Evolutionary conservation across 352 stramenopile genomes (phyloP), one percentile per base, ranked within the genome.

Genomic region (Globisporangium orthogonon): DNA sequence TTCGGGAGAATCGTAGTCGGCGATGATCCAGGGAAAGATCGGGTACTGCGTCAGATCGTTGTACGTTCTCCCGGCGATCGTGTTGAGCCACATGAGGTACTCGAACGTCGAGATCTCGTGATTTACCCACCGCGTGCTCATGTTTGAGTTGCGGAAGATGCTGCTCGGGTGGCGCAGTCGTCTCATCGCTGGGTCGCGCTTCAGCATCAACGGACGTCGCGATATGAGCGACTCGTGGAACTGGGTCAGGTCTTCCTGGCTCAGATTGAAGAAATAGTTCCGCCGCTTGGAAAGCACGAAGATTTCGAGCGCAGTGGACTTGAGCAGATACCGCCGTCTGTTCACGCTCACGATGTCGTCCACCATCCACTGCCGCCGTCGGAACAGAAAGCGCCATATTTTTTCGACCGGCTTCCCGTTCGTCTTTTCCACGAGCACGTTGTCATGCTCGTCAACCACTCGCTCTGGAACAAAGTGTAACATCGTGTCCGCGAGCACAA

Each of bases 21-120:
- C 73, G 18, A 97, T 62, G n/a, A 97, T 66, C 88, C 87, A 97
- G 10, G 90, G 89, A 54, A 97, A 97, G 30, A 97, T 95, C 17
- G 97, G 97, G 71, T 99, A 99, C 69, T 98, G 95, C 1, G 82
- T 96, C 49, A 97, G 68, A 61, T 97, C 91, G 44, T 97, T 97
- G 67, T 96, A 94, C 33, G 82, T 95, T 23, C 90, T 70, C 0
- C 88, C 90, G 40, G 87, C 88, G 35, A 92, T 83, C 17, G 83
- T 96, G 67, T 98, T 97, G 29, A 97, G 69, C 80, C 86, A 93
- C 76, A 94, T 94, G 7, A 97, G 70, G 64, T 98, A 97, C 60
- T 96, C 86, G 67, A 98, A 99, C 54, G 98, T 99, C 14, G 89
- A 97, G 44, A 99, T 91, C 56, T 95, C 85, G 57, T 94, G 78